Base-by-base conservation (phyloP, 2,329 filamentous ascomycete species). In the Trichoderma sp. region DNA sequence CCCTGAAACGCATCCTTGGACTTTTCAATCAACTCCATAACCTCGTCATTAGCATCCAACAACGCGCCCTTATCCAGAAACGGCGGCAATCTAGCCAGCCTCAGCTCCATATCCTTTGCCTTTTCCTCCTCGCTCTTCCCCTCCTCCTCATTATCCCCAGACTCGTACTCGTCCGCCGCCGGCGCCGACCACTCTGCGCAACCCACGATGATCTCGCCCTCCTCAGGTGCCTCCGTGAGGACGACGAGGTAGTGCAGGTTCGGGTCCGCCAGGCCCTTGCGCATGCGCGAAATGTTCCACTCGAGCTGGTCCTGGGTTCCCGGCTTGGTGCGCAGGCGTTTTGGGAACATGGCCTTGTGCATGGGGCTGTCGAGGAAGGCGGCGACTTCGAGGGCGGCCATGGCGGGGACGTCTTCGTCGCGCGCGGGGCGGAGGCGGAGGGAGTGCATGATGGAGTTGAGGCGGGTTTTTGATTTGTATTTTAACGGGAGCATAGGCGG, bases 221-320 rank as follows among this genome's bases (percentile, higher is more conserved):
- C 56, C 18, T 63, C 67, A 5, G 66, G 43, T 21, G 61, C 34
- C 1, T 34, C 34, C 3, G 57, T 53, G 6, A 69, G 28, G 5
- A 72, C 71, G 2, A 73, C 73, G 6, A 73, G 34, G 24, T 70
- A 68, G 57, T 67, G 67, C 7, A 62, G 21, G 9, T 63, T 63
- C 28, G 60, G 66, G 14, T 73, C 67, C 8, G 51, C 39, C 3
- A 73, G 21, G 6, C 67, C 66, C 3, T 34, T 57, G n/a, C 62
- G 60, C 71, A 73, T 71, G 12, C 73, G 71, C 14, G 61, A 30
- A 9, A 63, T 47, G 36, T 72, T 73, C 71, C 71, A 73, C 21
- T 73, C 73, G 1, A 73, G 56, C 57, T 73, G 73, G 62, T 73
- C 73, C 32, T 73, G 73, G 18, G 73, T 58, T n/a, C 73, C 73